These are phyloP conservation scores for Metschnikowia sp. DNA, from an alignment of 805 yeast genomes.

Conservation along the genomic window DNA sequence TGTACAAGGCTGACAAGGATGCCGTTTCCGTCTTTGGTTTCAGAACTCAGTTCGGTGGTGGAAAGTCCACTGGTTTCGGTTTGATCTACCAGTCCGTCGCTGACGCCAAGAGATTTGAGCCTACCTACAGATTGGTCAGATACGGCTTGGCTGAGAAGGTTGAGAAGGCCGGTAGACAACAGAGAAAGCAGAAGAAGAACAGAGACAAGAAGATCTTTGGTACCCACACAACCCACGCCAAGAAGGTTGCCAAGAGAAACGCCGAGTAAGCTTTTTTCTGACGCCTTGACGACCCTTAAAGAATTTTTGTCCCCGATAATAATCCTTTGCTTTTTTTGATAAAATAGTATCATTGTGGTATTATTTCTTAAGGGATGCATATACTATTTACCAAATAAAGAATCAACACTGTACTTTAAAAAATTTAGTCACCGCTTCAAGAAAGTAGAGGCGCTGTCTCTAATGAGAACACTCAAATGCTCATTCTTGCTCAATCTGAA, in stretches of 20 bases:
- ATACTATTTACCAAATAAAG: constrained; percentile 22
- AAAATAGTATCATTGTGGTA: constrained; percentile 19
- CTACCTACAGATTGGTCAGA: constrained; percentile 98
- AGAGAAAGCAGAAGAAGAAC: constrained; percentile 99
- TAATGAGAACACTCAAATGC: neutral
- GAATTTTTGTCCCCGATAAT: constrained; percentile 16
- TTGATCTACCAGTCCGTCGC: constrained; percentile 96
- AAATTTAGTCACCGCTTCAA: neutral
- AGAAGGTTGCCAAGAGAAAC: constrained; percentile 86
- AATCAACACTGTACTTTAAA: constrained; percentile 17
- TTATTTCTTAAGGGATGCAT: constrained; percentile 22
- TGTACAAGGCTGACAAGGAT: constrained; percentile 89
- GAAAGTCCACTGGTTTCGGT: constrained; percentile 99
- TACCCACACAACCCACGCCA: constrained; percentile 93
- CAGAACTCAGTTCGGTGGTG: constrained; percentile 99
- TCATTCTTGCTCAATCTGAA: constrained; percentile 9
- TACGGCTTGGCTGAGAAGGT: constrained; percentile 95
- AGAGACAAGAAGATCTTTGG: constrained; percentile 99
- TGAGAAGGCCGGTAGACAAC: constrained; percentile 98
- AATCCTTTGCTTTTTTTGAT: constrained; percentile 16
- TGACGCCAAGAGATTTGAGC: constrained; percentile 98
- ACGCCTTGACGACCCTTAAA: constrained; percentile 19
- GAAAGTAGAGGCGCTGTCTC: neutral
- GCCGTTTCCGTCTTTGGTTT: constrained; percentile 97
- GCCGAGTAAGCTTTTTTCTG: constrained; percentile 55